Conservation (phyloP, 2,329 filamentous ascomycete genomes). For the Capronia coronata region DNA sequence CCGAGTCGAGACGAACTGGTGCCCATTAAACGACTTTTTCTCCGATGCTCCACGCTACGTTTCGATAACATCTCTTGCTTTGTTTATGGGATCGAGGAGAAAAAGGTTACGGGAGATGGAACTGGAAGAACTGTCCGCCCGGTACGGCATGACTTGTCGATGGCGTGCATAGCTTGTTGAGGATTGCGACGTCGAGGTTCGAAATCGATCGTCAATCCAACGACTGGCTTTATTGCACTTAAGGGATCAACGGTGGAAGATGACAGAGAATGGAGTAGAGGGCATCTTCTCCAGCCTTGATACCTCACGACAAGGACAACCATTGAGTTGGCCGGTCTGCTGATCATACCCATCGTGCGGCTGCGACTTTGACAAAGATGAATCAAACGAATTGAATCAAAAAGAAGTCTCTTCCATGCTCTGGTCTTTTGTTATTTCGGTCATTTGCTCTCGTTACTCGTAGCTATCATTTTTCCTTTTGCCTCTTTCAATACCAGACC, state of each 20-base stretch:
- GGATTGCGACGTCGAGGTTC: too few relatives aligned
- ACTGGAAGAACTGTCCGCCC: not conserved
- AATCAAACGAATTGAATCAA: slow-evolving; percentile 2
- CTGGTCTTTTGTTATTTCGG: too few relatives aligned
- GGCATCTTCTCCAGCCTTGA: not conserved
- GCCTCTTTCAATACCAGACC: too few relatives aligned
- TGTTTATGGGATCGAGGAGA: not conserved
- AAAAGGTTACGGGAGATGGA: not conserved
- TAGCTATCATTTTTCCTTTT: too few relatives aligned
- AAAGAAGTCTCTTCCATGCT: not conserved
- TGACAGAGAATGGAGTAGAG: not conserved
- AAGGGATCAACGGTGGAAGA: too few relatives aligned
- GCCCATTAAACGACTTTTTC: slow-evolving; percentile 14
- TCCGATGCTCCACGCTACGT: not conserved
- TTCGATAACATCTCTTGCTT: not conserved
- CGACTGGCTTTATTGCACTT: too few relatives aligned
- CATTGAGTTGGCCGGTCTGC: not conserved
- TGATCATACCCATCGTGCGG: not conserved
- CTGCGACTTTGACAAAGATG: not conserved
- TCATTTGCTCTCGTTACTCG: not conserved
- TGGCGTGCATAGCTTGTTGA: too few relatives aligned
- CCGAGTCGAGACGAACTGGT: slow-evolving; percentile 78
- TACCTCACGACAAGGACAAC: too few relatives aligned
- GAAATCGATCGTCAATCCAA: too few relatives aligned
- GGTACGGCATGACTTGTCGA: not conserved